A percentile compares a stretch with the other conserved stretches of the same genome.
phyloP scores from a whole-genome alignment of 805 yeast genomes.

The Candida adriatica region DNA sequence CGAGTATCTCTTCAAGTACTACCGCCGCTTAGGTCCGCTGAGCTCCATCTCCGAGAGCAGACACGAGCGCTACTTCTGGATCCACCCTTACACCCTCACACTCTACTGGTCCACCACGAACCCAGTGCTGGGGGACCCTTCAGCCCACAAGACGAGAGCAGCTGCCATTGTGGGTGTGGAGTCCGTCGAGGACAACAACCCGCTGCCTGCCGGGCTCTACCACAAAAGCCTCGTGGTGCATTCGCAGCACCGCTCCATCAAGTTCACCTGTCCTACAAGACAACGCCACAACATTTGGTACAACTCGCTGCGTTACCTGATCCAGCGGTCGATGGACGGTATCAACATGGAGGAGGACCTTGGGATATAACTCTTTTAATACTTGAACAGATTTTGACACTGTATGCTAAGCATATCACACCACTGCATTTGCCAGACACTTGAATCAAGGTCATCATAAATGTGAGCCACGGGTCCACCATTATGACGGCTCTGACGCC shows the following conservation, averaged over 20 bases:
- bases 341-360: conserved; percentile 35
- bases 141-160: conserved; percentile 63
- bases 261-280: conserved; percentile 81
- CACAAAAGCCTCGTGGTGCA: conserved; percentile 76
- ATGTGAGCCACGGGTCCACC: no score
- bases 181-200: conserved; percentile 77
- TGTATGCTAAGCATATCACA: no score
- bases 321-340: conserved; percentile 59
- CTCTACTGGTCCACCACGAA: conserved; percentile 82
- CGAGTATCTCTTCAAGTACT: conserved; percentile 81
- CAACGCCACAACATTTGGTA: conserved; percentile 90
- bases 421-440: no score
- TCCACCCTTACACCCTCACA: conserved; percentile 89
- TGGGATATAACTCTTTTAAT: no score
- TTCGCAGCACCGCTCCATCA: conserved; percentile 54
- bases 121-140: conserved; percentile 67
- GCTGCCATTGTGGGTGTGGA: conserved; percentile 75
- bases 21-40: conserved; percentile 67
- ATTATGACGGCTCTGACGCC: no score
- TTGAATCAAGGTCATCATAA: no score
- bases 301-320: conserved; percentile 69
- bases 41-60: conserved; percentile 68
- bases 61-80: conserved; percentile 93
- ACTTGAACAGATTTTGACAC: no score
- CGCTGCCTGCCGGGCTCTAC: conserved; percentile 82